Percentiles rank a stretch among this genome's conserved stretches.
phyloP scores from a whole-genome alignment of 2,329 filamentous ascomycete genomes.

The Periconia macrospinosa region DNA sequence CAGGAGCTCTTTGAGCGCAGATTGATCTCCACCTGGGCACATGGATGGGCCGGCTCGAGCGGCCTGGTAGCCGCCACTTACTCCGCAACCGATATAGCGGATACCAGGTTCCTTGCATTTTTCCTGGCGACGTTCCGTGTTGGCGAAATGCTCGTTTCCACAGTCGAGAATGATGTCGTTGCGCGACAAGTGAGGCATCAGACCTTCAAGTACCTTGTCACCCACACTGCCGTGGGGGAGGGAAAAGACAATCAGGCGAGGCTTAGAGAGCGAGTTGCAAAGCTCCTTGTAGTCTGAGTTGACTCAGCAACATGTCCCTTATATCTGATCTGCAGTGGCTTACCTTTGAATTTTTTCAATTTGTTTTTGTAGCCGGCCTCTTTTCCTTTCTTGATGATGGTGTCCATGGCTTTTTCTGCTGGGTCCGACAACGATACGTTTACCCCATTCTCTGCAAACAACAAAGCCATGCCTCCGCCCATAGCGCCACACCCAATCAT shows the following conservation, averaged over 20 bases:
- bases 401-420: conserved; percentile 52
- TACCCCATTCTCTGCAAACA: conserved; percentile 60
- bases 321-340: background rate
- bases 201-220: conserved; percentile 50
- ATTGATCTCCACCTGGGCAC: conserved; percentile 64
- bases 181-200: conserved; percentile 56
- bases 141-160: conserved; percentile 68
- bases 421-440: conserved; percentile 60
- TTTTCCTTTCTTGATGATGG: conserved; percentile 45
- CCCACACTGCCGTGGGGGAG: conserved; percentile 54
- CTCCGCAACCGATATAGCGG: conserved; percentile 68
- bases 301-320: conserved; percentile 15
- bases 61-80: conserved; percentile 70
- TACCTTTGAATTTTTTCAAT: conserved; percentile 43
- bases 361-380: conserved; percentile 43
- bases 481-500: conserved; percentile 63
- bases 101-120: conserved; percentile 60
- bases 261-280: conserved; percentile 51
- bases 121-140: conserved; percentile 64
- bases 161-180: conserved; percentile 71
- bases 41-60: conserved; percentile 68
- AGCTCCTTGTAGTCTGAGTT: conserved; percentile 53
- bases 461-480: conserved; percentile 62
- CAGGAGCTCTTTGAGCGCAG: conserved; percentile 60
- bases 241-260: conserved; percentile 57